These are phyloP conservation scores for Aegilops speltoides DNA, from an alignment of 176 grass and related monocot genomes.

Conservation along the genomic window DNA sequence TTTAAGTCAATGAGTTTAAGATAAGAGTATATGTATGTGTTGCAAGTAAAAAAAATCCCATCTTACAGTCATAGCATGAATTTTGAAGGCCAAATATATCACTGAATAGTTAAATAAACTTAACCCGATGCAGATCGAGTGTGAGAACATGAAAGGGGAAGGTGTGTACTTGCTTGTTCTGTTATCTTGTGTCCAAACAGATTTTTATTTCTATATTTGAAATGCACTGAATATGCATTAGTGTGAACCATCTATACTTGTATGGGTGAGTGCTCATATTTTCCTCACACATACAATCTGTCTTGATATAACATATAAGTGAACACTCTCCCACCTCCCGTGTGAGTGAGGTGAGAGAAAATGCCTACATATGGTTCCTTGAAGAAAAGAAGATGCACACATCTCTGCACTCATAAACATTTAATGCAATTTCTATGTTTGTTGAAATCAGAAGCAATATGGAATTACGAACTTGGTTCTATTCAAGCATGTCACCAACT, in stretches of 20 bases:
- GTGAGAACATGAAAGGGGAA: not conserved
- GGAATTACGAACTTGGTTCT: not conserved
- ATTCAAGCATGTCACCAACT: not conserved
- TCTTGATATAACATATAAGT: not conserved
- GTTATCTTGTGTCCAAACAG: not conserved
- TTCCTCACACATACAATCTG: not conserved
- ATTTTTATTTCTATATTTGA: not conserved
- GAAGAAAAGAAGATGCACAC: not conserved
- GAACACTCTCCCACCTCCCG: not conserved
- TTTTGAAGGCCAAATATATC: not conserved
- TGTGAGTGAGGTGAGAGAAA: not conserved
- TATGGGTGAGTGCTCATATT: not conserved
- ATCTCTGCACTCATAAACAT: not conserved
- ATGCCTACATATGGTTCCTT: not conserved
- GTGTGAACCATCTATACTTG: not conserved
- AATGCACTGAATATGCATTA: not conserved
- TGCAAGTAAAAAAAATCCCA: not conserved
- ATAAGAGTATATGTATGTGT: not conserved
- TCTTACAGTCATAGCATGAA: not conserved
- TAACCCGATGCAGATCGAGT: not conserved
- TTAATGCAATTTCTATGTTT: not conserved
- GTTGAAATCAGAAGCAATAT: not conserved
- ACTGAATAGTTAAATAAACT: conserved; percentile 1
- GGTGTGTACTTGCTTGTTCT: not conserved
- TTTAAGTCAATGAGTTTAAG: not conserved